phyloP scores from a whole-genome alignment of 1,284 basidiomycete species.

The Microbotryum scabiosae region DNA sequence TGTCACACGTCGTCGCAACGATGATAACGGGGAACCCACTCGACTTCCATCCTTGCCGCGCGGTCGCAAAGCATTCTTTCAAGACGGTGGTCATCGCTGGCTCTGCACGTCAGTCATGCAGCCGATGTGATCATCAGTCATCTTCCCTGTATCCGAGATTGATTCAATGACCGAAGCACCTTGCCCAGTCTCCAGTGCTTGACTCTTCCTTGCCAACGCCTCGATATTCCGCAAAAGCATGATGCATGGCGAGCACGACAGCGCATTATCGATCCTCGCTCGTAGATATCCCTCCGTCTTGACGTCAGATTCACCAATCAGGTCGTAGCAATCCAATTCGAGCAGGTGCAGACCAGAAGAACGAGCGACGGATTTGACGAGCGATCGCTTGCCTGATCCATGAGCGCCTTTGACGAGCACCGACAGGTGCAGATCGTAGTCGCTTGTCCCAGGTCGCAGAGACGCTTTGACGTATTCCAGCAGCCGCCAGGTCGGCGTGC shows the following conservation, averaged over 20 bases:
- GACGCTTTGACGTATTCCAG: conserved; percentile 47
- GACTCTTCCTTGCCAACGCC: conserved; percentile 65
- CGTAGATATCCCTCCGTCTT: conserved; percentile 70
- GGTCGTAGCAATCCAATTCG: conserved; percentile 62
- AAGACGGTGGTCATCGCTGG: conserved; percentile 55
- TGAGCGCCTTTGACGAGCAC: conserved; percentile 65
- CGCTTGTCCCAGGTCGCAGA: conserved; percentile 49
- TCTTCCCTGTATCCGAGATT: conserved; percentile 19
- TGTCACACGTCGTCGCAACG: conserved; percentile 65
- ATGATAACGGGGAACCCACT: conserved; percentile 62
- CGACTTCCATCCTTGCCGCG: conserved; percentile 49
- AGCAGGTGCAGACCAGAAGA: conserved; percentile 65
- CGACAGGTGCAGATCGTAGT: conserved; percentile 56
- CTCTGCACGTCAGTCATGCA: conserved; percentile 44
- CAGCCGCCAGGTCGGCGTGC: conserved; percentile 19
- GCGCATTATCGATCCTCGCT: conserved; percentile 68
- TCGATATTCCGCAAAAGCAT: conserved; percentile 76
- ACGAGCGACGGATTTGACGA: conserved; percentile 49
- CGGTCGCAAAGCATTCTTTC: conserved; percentile 57
- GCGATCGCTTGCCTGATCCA: conserved; percentile 65
- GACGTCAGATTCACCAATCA: conserved; percentile 68
- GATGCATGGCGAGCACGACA: conserved; percentile 73
- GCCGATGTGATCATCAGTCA: background rate
- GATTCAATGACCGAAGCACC: conserved; percentile 43
- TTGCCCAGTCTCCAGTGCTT: conserved; percentile 58